Evolutionary conservation across 495 filamentous ascomycete species (phyloP), one percentile per base, ranked within the genome.

Genomic region (Penicillium maclennaniae): DNA sequence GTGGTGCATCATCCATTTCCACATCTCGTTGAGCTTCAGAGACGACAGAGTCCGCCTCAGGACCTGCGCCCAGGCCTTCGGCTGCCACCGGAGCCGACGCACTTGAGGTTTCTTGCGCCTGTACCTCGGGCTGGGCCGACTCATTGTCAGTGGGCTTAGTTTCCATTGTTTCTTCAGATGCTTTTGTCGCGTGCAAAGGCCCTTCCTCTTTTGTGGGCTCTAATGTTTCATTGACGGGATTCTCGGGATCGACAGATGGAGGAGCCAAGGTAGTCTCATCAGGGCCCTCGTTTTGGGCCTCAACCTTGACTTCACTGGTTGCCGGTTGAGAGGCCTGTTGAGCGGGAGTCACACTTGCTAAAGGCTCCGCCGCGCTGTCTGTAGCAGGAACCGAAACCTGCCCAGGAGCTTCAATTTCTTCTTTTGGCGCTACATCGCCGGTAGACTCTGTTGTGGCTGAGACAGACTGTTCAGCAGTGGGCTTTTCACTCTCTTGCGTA

Each of bases 11-110:
- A 34, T 34, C 51, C 55, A 61, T 56, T 15, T 49, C 43, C 6
- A 48, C 12, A 43, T 61, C 55, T 27, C 47, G 36, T 12, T 59
- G 56, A 31, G 25, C 16, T 37, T 56, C 45, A 7, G n/a, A n/a
- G 15, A 45, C 8, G 23, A 14, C 31, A 27, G 17, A 20, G 23
- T 23, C 15, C 28, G 47, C 1, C 0, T 50, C 46, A 6, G 28
- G 31, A 34, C 14, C 8, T 34, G 31, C 9, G 20, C n/a, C 16
- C 25, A 17, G 14, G 44, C 16, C 20, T 20, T 52, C 28, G 2
- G 34, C 31, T 6, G 9, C 20, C 15, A 46, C 31, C 31, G 54
- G 42, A 42, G 43, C 27, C 23, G 27, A 31, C 31, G 20, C n/a
- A 2, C 20, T 7, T 25, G 45, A 41, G 19, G 28, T 6, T 27